Evolutionary conservation across 306 rosid species (phyloP).

Genomic region (Rubus parviflorus): DNA sequence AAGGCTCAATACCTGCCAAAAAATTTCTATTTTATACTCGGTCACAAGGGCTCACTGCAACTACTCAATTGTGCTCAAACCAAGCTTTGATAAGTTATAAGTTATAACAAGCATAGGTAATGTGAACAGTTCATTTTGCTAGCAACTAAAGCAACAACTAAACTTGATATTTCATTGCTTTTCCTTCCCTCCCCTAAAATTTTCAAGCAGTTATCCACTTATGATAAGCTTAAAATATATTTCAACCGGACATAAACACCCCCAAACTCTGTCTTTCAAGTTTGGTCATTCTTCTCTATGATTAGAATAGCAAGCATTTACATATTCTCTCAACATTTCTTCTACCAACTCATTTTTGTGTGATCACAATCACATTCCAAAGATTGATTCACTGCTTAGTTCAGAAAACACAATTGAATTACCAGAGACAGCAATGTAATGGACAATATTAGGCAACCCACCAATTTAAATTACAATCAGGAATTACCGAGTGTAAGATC

Average conservation of each 20-base stretch:
- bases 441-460: background rate
- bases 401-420: too few relatives aligned
- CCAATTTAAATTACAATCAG: background rate
- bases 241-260: background rate
- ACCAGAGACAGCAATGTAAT: too few relatives aligned
- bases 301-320: background rate
- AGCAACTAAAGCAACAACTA: background rate
- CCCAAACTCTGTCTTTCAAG: background rate
- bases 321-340: background rate
- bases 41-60: too few relatives aligned
- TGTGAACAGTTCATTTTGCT: too few relatives aligned
- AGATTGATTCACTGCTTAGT: too few relatives aligned
- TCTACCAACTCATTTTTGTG: background rate
- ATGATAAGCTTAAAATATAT: background rate
- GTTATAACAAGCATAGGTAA: background rate
- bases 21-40: background rate
- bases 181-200: background rate
- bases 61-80: background rate
- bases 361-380: too few relatives aligned
- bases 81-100: background rate
- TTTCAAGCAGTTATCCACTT: too few relatives aligned
- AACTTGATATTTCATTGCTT: background rate
- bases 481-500: background rate
- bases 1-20: background rate
- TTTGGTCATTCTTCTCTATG: background rate